These are phyloP conservation scores for Davidsoniella virescens DNA, from an alignment of 2,329 filamentous ascomycete genomes.

Conservation along the genomic window DNA sequence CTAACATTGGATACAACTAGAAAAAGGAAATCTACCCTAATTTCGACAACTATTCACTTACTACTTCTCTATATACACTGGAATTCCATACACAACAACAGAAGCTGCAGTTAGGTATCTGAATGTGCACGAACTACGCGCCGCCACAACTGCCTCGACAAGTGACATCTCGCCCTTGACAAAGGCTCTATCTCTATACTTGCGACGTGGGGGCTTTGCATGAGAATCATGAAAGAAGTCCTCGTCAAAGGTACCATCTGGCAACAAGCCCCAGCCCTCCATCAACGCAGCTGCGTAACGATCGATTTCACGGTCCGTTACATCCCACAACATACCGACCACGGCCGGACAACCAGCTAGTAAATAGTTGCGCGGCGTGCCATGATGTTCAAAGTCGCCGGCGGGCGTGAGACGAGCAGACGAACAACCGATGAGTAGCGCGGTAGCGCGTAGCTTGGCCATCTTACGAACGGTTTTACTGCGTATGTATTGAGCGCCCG, in stretches of 20 bases:
- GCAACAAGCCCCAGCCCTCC: slow-evolving; percentile 70
- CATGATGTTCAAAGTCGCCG: slow-evolving; percentile 77
- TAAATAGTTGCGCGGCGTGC: slow-evolving; percentile 82
- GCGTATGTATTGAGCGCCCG: slow-evolving; percentile 85
- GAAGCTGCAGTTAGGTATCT: slow-evolving; percentile 86
- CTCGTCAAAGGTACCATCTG: slow-evolving; percentile 27
- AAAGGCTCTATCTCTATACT: slow-evolving; percentile 36
- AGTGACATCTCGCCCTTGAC: slow-evolving; percentile 33
- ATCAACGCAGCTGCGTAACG: slow-evolving; percentile 67
- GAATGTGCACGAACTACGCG: slow-evolving; percentile 66
- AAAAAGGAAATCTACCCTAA: not conserved
- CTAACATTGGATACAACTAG: too few species aligned
- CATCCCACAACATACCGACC: slow-evolving; percentile 90
- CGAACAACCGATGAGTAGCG: slow-evolving; percentile 88
- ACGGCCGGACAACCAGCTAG: slow-evolving; percentile 74
- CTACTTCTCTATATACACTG: slow-evolving; percentile 52
- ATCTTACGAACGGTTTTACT: slow-evolving; percentile 67
- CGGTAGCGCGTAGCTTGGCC: slow-evolving; percentile 55
- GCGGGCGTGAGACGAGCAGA: slow-evolving; percentile 53
- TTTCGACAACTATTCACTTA: slow-evolving; percentile 6
- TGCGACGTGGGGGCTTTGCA: slow-evolving; percentile 53
- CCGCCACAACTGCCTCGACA: slow-evolving; percentile 65
- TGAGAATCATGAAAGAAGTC: slow-evolving; percentile 55
- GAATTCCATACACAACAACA: slow-evolving; percentile 87
- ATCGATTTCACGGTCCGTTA: slow-evolving; percentile 95